These are phyloP conservation scores for Prunella vulgaris DNA, from an alignment of 257 asterid species.

Conservation along the genomic window DNA sequence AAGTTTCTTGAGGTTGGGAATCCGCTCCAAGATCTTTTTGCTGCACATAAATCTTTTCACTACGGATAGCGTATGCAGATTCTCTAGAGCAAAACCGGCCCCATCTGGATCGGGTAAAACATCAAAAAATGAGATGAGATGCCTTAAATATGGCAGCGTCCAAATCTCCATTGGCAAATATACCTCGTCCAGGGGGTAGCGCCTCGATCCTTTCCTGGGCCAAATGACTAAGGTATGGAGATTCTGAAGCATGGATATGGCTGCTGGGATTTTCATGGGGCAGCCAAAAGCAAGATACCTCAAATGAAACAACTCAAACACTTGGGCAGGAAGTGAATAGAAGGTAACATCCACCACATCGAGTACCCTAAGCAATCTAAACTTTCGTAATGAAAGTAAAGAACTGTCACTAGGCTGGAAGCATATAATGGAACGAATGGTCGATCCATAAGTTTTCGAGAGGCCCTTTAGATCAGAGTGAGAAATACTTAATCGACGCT, in stretches of 20 bases:
- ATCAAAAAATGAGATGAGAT: neutral
- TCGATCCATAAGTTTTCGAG: neutral
- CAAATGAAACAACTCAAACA: neutral
- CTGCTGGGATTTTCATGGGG: neutral
- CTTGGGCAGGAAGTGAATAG: neutral
- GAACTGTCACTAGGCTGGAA: neutral
- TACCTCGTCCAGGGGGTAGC: neutral
- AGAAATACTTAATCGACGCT: neutral
- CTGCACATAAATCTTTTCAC: neutral
- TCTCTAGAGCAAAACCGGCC: neutral
- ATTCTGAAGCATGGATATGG: neutral
- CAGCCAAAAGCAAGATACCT: neutral
- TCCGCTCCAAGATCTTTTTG: neutral
- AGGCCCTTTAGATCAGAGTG: neutral
- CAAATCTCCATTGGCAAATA: neutral
- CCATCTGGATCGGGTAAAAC: neutral
- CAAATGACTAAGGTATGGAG: neutral
- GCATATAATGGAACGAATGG: neutral
- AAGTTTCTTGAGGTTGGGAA: constrained; percentile 1
- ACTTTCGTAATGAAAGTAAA: neutral
- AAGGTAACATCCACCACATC: neutral
- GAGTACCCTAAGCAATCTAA: neutral
- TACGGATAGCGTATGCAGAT: neutral
- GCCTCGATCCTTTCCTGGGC: neutral
- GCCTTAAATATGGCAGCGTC: neutral